Evolutionary conservation across 129 eudicot species (phyloP).

Genomic region (Saposhnikovia divaricata): DNA sequence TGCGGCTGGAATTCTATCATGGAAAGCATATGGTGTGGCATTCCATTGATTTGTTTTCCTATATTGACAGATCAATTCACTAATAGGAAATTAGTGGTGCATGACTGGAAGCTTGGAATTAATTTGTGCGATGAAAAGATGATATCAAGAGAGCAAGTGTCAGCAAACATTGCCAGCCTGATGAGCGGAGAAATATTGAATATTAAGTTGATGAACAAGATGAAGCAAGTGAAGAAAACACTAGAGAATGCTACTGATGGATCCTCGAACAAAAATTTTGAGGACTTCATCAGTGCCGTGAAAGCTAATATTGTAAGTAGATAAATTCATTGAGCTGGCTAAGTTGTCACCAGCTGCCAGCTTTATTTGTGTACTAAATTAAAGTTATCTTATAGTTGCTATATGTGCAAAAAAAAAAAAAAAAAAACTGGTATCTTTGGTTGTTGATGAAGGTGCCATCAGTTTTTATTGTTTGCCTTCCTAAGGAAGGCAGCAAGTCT

Average conservation of each 20-base stretch:
- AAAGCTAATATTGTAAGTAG: constrained; percentile 5
- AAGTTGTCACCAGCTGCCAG: neutral
- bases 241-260: constrained; percentile 19
- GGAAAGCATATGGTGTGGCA: constrained; percentile 30
- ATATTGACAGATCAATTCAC: constrained; percentile 36
- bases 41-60: constrained; percentile 35
- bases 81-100: constrained; percentile 27
- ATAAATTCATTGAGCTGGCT: neutral
- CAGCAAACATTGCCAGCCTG: constrained; percentile 12
- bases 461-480: neutral
- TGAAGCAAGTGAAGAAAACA: constrained; percentile 11
- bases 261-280: constrained; percentile 17
- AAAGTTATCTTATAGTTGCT: neutral
- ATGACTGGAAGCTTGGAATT: constrained; percentile 28
- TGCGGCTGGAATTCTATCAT: constrained; percentile 42
- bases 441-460: neutral
- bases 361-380: neutral
- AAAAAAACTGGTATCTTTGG: neutral
- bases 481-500: neutral
- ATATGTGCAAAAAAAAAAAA: neutral
- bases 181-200: constrained; percentile 8
- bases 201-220: constrained; percentile 4
- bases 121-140: constrained; percentile 16
- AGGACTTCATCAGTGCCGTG: constrained; percentile 13
- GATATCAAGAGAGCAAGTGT: constrained; percentile 14